Conservation (phyloP, 164 flowering plant genomes). For the Nymphaea colorata region DNA sequence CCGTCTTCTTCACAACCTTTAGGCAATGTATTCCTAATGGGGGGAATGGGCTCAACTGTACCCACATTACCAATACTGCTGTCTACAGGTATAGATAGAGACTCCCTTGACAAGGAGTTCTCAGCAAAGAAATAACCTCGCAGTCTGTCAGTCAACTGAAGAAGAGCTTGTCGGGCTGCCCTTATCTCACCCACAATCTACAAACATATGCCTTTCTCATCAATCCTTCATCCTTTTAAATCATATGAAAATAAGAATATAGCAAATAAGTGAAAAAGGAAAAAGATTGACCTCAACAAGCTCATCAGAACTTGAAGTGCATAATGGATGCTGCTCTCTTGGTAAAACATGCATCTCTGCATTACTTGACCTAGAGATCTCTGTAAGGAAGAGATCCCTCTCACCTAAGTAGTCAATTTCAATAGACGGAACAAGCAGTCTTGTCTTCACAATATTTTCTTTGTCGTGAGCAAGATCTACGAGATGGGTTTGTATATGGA, state of each 20-base stretch:
- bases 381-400: slow-evolving; percentile 53
- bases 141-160: slow-evolving; percentile 73
- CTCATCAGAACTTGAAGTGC: slow-evolving; percentile 42
- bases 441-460: slow-evolving; percentile 70
- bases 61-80: slow-evolving; percentile 22
- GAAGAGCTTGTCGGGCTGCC: slow-evolving; percentile 82
- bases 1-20: slow-evolving; percentile 32
- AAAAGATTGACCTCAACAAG: slow-evolving; percentile 69
- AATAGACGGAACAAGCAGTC: slow-evolving; percentile 62
- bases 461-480: slow-evolving; percentile 78
- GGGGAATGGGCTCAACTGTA: slow-evolving; percentile 29
- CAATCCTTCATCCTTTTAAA: background rate
- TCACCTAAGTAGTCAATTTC: slow-evolving; percentile 72
- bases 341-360: slow-evolving; percentile 67
- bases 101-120: slow-evolving; percentile 37
- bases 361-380: slow-evolving; percentile 52
- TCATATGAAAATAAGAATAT: background rate
- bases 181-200: slow-evolving; percentile 92
- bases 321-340: slow-evolving; percentile 52
- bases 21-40: slow-evolving; percentile 18
- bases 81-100: slow-evolving; percentile 14
- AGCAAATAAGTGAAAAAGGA: background rate
- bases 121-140: slow-evolving; percentile 56
- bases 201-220: slow-evolving; percentile 4
- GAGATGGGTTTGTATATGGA: slow-evolving; percentile 88